Evolutionary conservation across 164 flowering plant genomes (phyloP).

Genomic region (Sextonia rubra): DNA sequence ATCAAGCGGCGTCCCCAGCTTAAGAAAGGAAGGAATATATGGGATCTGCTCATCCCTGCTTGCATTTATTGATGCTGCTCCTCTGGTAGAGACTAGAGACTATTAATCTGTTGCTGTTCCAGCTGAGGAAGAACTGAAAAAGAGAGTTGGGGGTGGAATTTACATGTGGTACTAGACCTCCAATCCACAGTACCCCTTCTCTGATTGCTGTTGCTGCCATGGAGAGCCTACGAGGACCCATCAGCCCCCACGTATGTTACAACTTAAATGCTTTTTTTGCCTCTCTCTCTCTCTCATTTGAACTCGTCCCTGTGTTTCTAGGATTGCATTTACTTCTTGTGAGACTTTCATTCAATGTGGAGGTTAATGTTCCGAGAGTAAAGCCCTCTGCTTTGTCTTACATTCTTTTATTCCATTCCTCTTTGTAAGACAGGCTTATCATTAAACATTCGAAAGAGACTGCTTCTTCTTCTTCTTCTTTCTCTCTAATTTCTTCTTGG

Average conservation of each 20-base stretch:
- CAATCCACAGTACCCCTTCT: background rate
- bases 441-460: background rate
- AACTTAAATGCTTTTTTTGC: constrained; percentile 2
- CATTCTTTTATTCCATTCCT: constrained; percentile 10
- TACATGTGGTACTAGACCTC: background rate
- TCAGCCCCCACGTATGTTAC: constrained; percentile 45
- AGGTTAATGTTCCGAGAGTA: background rate
- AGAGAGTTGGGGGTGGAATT: background rate
- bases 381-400: background rate
- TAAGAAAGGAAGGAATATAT: constrained; percentile 2
- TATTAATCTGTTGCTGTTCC: background rate
- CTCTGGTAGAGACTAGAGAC: background rate
- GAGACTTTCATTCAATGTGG: background rate
- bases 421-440: background rate
- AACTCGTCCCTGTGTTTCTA: constrained; percentile 10
- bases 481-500: constrained; percentile 2
- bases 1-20: background rate
- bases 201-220: constrained; percentile 22
- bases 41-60: background rate
- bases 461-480: background rate
- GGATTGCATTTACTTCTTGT: constrained; percentile 17
- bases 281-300: background rate
- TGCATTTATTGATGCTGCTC: constrained; percentile 12
- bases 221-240: constrained; percentile 62
- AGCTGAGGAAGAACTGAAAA: background rate